These are phyloP conservation scores for Nakazawaea holstii DNA, from an alignment of 805 yeast species.

Conservation along the genomic window DNA sequence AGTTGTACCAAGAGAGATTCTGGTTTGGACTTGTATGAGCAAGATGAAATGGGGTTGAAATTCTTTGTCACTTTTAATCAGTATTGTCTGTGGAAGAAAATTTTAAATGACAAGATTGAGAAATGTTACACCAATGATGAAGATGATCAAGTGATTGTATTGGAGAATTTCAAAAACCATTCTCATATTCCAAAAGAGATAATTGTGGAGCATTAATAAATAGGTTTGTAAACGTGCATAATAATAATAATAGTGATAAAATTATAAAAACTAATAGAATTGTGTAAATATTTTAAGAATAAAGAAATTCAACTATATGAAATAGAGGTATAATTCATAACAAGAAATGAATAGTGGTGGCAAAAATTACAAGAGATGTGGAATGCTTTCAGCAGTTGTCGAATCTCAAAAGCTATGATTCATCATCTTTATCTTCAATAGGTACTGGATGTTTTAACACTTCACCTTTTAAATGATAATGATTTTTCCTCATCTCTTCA, in stretches of 20 bases:
- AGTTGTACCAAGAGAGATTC: constrained; percentile 17
- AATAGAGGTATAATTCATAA: too few species aligned
- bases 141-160: constrained; percentile 14
- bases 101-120: constrained; percentile 10
- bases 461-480: constrained; percentile 58
- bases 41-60: constrained; percentile 18
- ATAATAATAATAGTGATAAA: too few species aligned
- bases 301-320: too few species aligned
- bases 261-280: too few species aligned
- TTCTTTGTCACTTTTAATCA: constrained; percentile 21
- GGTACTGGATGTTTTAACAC: constrained; percentile 39
- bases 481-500: constrained; percentile 75
- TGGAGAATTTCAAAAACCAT: constrained; percentile 14
- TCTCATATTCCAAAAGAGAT: constrained; percentile 10
- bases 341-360: too few species aligned
- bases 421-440: constrained; percentile 26
- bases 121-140: constrained; percentile 16
- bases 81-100: constrained; percentile 19
- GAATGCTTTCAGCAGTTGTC: neutral
- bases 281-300: too few species aligned
- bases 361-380: neutral
- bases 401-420: constrained; percentile 12
- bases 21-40: constrained; percentile 5
- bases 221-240: too few species aligned
- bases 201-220: constrained; percentile 4